Evolutionary conservation across 371 early-diverging fungal species (phyloP).

Genomic region (Apophysomyces sp.): DNA sequence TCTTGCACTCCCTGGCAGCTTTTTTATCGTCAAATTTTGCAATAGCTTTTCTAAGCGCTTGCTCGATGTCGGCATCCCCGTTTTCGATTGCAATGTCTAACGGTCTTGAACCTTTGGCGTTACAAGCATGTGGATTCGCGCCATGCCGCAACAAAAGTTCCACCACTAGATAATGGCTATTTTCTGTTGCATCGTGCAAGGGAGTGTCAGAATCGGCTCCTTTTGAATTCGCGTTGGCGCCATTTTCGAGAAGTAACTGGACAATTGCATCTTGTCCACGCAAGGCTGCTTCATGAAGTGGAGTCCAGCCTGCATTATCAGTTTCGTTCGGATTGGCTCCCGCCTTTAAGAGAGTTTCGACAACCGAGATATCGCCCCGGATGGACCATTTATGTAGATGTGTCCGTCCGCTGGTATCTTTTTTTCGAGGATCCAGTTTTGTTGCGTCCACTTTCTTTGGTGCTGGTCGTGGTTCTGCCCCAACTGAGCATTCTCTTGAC

Average conservation of each 20-base stretch:
- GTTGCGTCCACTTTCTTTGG: conserved; percentile 15
- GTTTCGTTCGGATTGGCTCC: conserved; percentile 75
- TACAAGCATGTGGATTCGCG: conserved; percentile 51
- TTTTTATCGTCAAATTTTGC: conserved; percentile 7
- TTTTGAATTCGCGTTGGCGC: conserved; percentile 71
- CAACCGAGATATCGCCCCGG: conserved; percentile 54
- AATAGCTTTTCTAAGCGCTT: conserved; percentile 10
- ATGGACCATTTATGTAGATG: conserved; percentile 56
- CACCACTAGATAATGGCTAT: conserved; percentile 65
- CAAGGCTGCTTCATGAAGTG: conserved; percentile 77
- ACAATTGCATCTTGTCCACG: conserved; percentile 66
- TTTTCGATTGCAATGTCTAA: conserved; percentile 55
- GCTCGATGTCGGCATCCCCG: conserved; percentile 43
- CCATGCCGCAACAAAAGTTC: conserved; percentile 58
- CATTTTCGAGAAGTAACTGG: conserved; percentile 61
- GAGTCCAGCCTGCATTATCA: conserved; percentile 78
- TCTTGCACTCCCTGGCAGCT: not conserved
- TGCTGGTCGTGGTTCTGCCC: conserved; percentile 7
- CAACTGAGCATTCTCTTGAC: conserved; percentile 34
- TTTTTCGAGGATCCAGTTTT: conserved; percentile 43
- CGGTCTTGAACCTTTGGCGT: conserved; percentile 55
- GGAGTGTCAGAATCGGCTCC: conserved; percentile 78
- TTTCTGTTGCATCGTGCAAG: conserved; percentile 78
- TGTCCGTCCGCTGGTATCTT: conserved; percentile 59
- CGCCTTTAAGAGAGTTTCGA: conserved; percentile 56